Percentiles rank a stretch among this genome's conserved stretches.
Evolutionary conservation across 805 yeast species (phyloP).

Genomic region (Saccharomyces cerevisiae): DNA sequence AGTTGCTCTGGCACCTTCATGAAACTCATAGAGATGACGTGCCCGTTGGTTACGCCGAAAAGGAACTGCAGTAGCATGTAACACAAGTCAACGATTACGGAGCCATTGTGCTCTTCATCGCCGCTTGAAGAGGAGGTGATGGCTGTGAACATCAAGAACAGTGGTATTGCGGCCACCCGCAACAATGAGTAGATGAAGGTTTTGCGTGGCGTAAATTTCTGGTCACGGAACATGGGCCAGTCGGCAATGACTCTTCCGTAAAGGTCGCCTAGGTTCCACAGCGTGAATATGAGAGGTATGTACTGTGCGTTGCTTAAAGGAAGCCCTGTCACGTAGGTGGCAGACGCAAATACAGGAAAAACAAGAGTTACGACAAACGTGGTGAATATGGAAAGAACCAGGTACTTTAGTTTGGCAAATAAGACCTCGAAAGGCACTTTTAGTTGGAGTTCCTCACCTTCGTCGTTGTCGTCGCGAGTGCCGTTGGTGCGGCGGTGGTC

Average conservation of each 20-base stretch:
- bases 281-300: constrained; percentile 68
- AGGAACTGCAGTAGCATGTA: constrained; percentile 63
- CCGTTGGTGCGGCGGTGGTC: not conserved
- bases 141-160: constrained; percentile 54
- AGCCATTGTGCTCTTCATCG: constrained; percentile 6
- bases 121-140: not conserved
- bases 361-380: constrained; percentile 64
- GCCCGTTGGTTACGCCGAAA: constrained; percentile 88
- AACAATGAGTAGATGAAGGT: constrained; percentile 47
- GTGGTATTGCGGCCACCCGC: constrained; percentile 57
- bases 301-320: constrained; percentile 35
- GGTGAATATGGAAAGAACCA: constrained; percentile 62
- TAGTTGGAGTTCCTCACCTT: constrained; percentile 18
- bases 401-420: constrained; percentile 53
- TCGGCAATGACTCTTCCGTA: constrained; percentile 66
- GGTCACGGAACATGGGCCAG: constrained; percentile 17
- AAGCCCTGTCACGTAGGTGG: constrained; percentile 40
- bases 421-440: constrained; percentile 54
- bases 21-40: constrained; percentile 68
- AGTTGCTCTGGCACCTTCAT: constrained; percentile 59
- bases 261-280: constrained; percentile 89
- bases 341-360: constrained; percentile 87
- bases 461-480: constrained; percentile 2
- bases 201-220: constrained; percentile 18
- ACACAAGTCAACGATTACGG: constrained; percentile 48